Evolutionary conservation across 73 alveolate genomes (phyloP), one percentile per base, ranked within the genome.

Genomic region (Tetrahymena malaccensis): DNA sequence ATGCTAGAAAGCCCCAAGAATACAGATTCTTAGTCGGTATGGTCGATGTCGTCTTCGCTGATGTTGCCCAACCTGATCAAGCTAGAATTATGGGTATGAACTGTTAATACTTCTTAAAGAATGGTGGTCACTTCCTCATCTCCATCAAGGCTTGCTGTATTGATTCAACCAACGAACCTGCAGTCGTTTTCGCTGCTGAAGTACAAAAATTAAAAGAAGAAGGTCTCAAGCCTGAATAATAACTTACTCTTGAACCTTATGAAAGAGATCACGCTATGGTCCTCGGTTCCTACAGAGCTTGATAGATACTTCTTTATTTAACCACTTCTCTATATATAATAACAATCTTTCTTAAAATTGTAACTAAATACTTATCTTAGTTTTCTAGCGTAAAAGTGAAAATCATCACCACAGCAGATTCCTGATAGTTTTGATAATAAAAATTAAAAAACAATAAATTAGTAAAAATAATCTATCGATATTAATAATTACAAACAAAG

Each of bases 201-300:
- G 97, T 98, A 33, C 97, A 98, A 94, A 97, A 97, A 85, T 96
- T 98, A 95, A 98, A 85, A 84, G 97, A 98, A 94, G 98, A 98
- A 95, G 99, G 99, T 94, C 98, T 99, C 95, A 96, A 97, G 94
- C 99, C 99, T 37, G 96, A 96, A 85, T 99, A 99, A 96, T 97
- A 98, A 97, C 98, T 98, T 96, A 98, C 99, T 58, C 96, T 98
- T 43, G 99, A 99, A 94, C 99, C 99, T 37, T 99, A 98, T 97
- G 99, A 99, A 94, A 98, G 99, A 84, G 99, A 99, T 93, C 99
- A 99, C 96, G 99, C 99, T 70, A 99, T 99, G 94, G 99, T 99
- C 84, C 96, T 98, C 84, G 99, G 99, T 35, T 94, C 97, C 94
- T 99, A 99, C 97, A 97, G 99, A 85, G 99, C 99, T 56, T 95